Conservation (phyloP, 805 yeast species). For the Sporopachydermia quercuum region DNA sequence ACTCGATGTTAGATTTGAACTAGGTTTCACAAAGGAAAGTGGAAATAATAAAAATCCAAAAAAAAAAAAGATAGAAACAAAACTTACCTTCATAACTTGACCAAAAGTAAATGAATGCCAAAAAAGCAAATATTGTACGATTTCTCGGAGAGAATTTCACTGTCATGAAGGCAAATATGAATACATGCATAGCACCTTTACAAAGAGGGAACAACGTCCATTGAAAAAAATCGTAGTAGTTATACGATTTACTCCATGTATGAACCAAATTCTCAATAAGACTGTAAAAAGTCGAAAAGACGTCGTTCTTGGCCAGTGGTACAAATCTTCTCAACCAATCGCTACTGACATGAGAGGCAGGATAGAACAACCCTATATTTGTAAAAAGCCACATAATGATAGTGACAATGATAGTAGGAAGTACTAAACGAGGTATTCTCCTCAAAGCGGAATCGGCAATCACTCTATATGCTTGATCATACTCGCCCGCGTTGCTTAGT, state of each 20-base stretch:
- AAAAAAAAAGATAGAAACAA: background rate
- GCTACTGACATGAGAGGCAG: background rate
- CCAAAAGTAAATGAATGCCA: background rate
- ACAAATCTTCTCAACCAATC: background rate
- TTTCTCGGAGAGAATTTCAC: background rate
- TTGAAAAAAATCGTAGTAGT: conserved; percentile 1
- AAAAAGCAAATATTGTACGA: background rate
- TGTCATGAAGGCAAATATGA: background rate
- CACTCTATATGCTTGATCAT: background rate
- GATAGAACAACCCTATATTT: background rate
- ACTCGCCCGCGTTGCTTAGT: background rate
- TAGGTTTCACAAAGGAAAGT: no score
- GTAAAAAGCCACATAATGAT: background rate
- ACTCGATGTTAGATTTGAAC: no score
- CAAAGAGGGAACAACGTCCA: conserved; percentile 1
- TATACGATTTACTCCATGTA: background rate
- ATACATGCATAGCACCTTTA: background rate
- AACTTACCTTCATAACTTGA: background rate
- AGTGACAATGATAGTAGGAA: background rate
- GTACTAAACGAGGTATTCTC: background rate
- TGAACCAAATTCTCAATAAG: background rate
- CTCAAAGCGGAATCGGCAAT: background rate
- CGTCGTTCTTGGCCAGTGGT: background rate
- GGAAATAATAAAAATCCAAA: background rate
- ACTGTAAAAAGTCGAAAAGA: background rate